Percentiles rank a stretch among this genome's conserved stretches.
phyloP scores from a whole-genome alignment of 2,329 filamentous ascomycete genomes.

The Fusarium camptoceras region DNA sequence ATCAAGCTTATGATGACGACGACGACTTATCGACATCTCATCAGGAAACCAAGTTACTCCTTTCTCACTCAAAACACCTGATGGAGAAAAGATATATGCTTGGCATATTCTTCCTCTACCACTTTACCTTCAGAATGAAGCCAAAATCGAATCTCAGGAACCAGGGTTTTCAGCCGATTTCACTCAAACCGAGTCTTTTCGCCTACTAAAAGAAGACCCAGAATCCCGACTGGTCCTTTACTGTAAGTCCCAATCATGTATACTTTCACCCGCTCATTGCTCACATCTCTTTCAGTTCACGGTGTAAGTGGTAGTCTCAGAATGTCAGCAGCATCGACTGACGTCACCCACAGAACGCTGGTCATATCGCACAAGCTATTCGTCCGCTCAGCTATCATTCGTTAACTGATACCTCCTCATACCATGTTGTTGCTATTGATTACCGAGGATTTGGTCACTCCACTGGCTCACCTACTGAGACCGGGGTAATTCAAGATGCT shows the following conservation, averaged over 20 bases:
- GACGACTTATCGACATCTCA: slow-evolving; percentile 9
- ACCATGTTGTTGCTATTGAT: slow-evolving; percentile 89
- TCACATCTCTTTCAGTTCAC: slow-evolving; percentile 61
- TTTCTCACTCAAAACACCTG: slow-evolving; percentile 79
- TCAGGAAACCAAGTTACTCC: slow-evolving; percentile 88
- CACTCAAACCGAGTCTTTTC: slow-evolving; percentile 68
- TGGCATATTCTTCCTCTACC: slow-evolving; percentile 91
- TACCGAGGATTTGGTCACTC: slow-evolving; percentile 90
- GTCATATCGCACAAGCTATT: slow-evolving; percentile 82
- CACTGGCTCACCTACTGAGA: slow-evolving; percentile 82
- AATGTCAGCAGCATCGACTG: slow-evolving; percentile 18
- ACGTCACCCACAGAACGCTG: slow-evolving; percentile 76
- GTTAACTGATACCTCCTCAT: slow-evolving; percentile 76
- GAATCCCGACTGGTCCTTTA: slow-evolving; percentile 72
- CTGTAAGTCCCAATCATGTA: slow-evolving; percentile 58
- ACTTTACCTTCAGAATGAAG: slow-evolving; percentile 79
- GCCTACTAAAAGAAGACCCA: slow-evolving; percentile 71
- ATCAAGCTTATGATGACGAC: not conserved
- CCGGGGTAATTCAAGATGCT: slow-evolving; percentile 83
- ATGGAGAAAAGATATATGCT: slow-evolving; percentile 82
- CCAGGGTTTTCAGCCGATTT: slow-evolving; percentile 65
- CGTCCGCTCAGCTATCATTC: slow-evolving; percentile 83
- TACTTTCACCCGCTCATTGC: not conserved
- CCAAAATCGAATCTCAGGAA: slow-evolving; percentile 65
- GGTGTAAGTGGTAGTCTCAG: slow-evolving; percentile 61